These are phyloP conservation scores for Trichoderma sp. DNA, from an alignment of 2,329 filamentous ascomycete species.

Conservation along the genomic window DNA sequence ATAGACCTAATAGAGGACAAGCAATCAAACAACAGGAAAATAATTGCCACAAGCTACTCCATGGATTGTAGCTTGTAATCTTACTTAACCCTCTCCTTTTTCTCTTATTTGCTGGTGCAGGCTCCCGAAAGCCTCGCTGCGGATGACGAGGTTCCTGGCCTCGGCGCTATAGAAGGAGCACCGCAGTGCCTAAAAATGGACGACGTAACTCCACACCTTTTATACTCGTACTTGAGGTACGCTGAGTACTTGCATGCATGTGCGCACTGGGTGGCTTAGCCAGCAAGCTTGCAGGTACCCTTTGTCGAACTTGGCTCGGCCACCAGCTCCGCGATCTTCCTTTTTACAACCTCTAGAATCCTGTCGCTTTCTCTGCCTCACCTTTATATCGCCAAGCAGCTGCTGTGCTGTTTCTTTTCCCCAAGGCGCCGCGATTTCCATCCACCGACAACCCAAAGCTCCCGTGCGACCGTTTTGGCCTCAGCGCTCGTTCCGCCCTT, in stretches of 20 bases:
- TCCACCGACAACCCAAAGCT: not conserved
- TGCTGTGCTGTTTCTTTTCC: not conserved
- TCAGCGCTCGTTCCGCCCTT: constrained; percentile 1
- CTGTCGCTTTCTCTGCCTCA: not conserved
- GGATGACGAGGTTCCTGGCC: constrained; percentile 4
- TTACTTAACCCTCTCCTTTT: not conserved
- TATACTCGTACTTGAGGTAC: not conserved
- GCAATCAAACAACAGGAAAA: not conserved
- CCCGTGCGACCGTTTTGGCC: not conserved
- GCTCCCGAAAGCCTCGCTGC: not conserved
- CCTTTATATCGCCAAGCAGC: not conserved
- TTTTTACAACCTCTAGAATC: not conserved
- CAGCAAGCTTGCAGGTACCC: not conserved
- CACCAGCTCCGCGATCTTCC: constrained; percentile 1
- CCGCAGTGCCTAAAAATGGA: not conserved
- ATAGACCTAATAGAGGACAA: not conserved
- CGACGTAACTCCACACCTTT: constrained; percentile 1
- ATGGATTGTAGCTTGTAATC: not conserved
- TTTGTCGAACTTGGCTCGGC: not conserved
- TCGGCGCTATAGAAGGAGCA: not conserved
- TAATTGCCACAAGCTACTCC: too few relatives aligned
- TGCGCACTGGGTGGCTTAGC: constrained; percentile 3
- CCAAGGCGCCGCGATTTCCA: not conserved
- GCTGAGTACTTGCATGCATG: not conserved
- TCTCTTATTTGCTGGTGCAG: not conserved